Evolutionary conservation across 2,329 filamentous ascomycete genomes (phyloP), one percentile per base, ranked within the genome.

Genomic region (Conoideocrella luteorostrata): DNA sequence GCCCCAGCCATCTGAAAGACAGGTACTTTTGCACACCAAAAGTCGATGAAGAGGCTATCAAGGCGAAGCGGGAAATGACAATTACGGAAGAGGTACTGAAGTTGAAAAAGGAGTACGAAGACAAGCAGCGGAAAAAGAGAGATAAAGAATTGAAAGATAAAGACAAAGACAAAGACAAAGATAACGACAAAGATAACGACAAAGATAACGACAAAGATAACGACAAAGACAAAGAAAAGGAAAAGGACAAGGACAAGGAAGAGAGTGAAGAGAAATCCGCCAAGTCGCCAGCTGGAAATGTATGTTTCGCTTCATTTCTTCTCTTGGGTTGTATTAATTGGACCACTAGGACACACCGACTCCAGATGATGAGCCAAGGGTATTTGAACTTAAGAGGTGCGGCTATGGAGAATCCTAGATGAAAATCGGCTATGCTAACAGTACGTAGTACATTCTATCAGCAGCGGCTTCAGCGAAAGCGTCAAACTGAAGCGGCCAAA

Each of bases 311-410:
- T 6, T 22, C 9, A 9, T 18, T 3, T 30, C 20, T 17, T 13
- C 17, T 12, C 7, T 28, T 7, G 12, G 5, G 7, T 12, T 11
- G 17, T 30, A 12, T 26, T 43, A 1, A 37, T 23, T 7, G 23
- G 9, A 9, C 4, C 11, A 3, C 26, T 49, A 56, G 11, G 45
- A 47, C 18, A 44, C 47, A 36, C 12, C 49, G 1, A 42, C 56
- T 7, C 49, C 54, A 26, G 82, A 86, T 47, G 80, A 86, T 47
- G 82, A 84, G 45, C 84, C 88, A 17, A 79, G 91, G 33, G 76
- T 95, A 3, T 98, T 93, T 66, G 79, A 85, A 52, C 71, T 96
- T 46, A 86, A 91, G 58, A 89, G 83, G 86, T 91, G 66, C 10
- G n/a, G 21, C 17, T n/a, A 36, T 13, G 3, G 3, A 7, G 3